Conservation (phyloP, 2,329 filamentous ascomycete species). For the Amylocarpus encephaloides region DNA sequence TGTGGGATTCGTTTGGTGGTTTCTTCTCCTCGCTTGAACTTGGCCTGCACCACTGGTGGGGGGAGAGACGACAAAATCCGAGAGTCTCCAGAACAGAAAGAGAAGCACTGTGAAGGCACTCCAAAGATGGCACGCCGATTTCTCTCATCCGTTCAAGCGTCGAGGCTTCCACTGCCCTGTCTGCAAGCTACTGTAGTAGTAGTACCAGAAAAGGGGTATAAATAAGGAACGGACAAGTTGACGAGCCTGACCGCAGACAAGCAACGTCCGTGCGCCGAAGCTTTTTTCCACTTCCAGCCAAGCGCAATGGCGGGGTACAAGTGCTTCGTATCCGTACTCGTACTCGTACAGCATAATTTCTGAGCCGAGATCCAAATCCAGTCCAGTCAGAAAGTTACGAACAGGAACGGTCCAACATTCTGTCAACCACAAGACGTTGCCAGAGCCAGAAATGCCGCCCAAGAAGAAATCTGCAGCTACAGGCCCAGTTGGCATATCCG, state of each 20-base stretch:
- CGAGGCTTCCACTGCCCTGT: not conserved
- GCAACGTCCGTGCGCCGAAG: not conserved
- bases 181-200: too few species aligned
- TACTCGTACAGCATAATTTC: conserved; percentile 2
- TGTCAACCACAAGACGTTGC: not conserved
- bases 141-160: too few species aligned
- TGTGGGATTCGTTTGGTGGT: too few species aligned
- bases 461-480: conserved; percentile 21
- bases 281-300: not conserved
- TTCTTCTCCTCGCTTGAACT: too few species aligned
- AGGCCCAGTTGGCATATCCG: conserved; percentile 21
- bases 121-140: too few species aligned
- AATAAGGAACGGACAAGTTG: too few species aligned
- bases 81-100: too few species aligned
- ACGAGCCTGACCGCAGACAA: not conserved
- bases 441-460: conserved; percentile 22
- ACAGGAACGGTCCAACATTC: not conserved
- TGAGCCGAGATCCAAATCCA: conserved; percentile 1
- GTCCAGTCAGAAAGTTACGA: not conserved
- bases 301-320: not conserved
- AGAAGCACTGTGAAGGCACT: too few species aligned
- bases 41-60: too few species aligned
- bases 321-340: not conserved
- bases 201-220: too few species aligned
- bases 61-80: too few species aligned